These are phyloP conservation scores for Cordyceps militaris DNA, from an alignment of 2,329 filamentous ascomycete genomes.

Conservation along the genomic window DNA sequence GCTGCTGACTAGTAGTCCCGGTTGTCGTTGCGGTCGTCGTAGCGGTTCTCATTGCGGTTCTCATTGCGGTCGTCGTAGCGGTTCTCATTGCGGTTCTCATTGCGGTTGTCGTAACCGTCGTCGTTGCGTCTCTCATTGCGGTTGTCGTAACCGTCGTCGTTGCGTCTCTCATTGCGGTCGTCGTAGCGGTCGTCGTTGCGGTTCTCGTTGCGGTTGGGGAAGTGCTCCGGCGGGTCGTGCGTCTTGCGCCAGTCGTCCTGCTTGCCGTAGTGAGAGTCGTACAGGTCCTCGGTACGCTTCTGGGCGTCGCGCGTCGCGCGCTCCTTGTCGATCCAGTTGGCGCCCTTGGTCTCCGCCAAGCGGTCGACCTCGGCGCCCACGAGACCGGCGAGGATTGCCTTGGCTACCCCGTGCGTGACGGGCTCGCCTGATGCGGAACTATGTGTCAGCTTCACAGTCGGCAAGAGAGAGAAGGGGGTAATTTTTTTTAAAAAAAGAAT, in stretches of 20 bases:
- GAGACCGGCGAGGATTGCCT: conserved; percentile 66
- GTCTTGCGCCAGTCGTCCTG: conserved; percentile 50
- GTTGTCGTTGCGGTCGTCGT: too few relatives aligned
- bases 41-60: too few relatives aligned
- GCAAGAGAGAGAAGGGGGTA: too few relatives aligned
- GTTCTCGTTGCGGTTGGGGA: conserved; percentile 2
- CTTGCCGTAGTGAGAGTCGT: conserved; percentile 53
- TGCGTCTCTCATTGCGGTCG: too few relatives aligned
- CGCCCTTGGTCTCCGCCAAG: conserved; percentile 64
- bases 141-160: too few relatives aligned
- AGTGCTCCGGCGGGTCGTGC: conserved; percentile 3
- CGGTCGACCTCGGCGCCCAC: conserved; percentile 71
- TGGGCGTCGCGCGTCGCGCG: conserved; percentile 52
- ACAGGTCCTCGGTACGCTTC: conserved; percentile 51
- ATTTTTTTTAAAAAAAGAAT: conserved; percentile 2
- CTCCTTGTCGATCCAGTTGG: conserved; percentile 51
- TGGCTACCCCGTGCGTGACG: conserved; percentile 67
- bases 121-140: too few relatives aligned
- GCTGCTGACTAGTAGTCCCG: too few relatives aligned
- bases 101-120: too few relatives aligned
- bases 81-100: too few relatives aligned
- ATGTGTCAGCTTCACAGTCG: background rate
- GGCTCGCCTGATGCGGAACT: conserved; percentile 32
- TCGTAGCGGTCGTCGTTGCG: too few relatives aligned
- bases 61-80: too few relatives aligned